Evolutionary conservation across 2,329 filamentous ascomycete species (phyloP).

Genomic region (Penicillium palitans): DNA sequence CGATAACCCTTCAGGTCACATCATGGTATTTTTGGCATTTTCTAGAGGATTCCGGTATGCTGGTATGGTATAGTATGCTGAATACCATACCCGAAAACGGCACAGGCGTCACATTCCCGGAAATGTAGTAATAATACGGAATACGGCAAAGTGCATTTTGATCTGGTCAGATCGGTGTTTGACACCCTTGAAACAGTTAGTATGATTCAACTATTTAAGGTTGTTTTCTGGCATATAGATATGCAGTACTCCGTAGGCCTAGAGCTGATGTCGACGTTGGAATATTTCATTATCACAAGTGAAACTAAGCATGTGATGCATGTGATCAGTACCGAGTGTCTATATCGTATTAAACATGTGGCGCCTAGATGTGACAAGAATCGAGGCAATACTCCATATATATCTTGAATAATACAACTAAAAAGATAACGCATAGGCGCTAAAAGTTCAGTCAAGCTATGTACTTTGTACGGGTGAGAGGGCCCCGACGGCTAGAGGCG

Average conservation of each 20-base stretch:
- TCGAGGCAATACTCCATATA: not conserved
- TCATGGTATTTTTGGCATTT: conserved; percentile 15
- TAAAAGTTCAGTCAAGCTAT: not conserved
- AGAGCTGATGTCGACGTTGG: conserved; percentile 7
- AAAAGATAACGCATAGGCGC: not conserved
- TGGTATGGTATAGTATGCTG: conserved; percentile 19
- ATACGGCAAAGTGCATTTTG: not conserved
- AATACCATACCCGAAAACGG: conserved; percentile 23
- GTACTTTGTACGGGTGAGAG: not conserved
- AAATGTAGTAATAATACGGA: conserved; percentile 8
- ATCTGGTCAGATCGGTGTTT: not conserved
- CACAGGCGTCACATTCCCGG: conserved; percentile 19
- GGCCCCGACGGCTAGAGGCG: not conserved
- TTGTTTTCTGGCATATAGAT: conserved; percentile 8
- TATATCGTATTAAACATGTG: not conserved
- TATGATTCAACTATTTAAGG: conserved; percentile 1
- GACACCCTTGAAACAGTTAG: not conserved
- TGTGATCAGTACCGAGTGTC: conserved; percentile 1
- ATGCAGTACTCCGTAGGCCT: not conserved
- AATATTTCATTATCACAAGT: not conserved
- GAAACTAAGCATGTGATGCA: conserved; percentile 7
- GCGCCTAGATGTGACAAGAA: not conserved
- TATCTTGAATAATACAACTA: not conserved
- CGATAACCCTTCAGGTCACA: not conserved
- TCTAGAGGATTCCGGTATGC: conserved; percentile 12